These are phyloP conservation scores for Yarrowia bubula DNA, from an alignment of 805 yeast genomes.

Conservation along the genomic window DNA sequence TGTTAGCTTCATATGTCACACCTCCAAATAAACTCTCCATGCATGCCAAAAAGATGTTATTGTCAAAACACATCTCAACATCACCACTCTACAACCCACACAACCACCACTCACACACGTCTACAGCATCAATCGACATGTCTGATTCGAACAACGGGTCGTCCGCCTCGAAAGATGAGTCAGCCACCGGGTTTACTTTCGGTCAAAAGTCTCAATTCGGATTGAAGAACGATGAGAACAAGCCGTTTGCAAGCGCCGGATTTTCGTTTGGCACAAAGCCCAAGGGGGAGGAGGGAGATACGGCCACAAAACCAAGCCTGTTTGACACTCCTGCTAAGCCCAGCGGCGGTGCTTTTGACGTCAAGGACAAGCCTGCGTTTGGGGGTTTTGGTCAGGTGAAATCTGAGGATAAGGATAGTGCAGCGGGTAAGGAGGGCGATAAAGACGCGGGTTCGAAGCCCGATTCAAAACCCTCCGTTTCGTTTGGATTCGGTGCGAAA, in stretches of 20 bases:
- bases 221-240: neutral
- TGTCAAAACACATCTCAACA: neutral
- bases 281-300: neutral
- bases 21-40: neutral
- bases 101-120: neutral
- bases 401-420: too few relatives aligned
- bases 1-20: neutral
- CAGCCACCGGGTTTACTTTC: neutral
- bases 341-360: neutral
- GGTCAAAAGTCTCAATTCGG: neutral
- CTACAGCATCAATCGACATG: neutral
- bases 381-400: neutral
- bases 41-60: neutral
- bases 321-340: constrained; percentile 9
- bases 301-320: neutral
- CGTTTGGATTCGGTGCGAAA: neutral
- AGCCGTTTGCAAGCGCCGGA: neutral
- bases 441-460: neutral
- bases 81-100: neutral
- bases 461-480: neutral
- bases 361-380: neutral
- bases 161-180: neutral
- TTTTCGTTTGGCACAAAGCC: neutral
- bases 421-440: neutral
- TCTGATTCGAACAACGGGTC: neutral